Evolutionary conservation across 2,329 filamentous ascomycete genomes (phyloP).

Genomic region (Triangularia verruculosa): DNA sequence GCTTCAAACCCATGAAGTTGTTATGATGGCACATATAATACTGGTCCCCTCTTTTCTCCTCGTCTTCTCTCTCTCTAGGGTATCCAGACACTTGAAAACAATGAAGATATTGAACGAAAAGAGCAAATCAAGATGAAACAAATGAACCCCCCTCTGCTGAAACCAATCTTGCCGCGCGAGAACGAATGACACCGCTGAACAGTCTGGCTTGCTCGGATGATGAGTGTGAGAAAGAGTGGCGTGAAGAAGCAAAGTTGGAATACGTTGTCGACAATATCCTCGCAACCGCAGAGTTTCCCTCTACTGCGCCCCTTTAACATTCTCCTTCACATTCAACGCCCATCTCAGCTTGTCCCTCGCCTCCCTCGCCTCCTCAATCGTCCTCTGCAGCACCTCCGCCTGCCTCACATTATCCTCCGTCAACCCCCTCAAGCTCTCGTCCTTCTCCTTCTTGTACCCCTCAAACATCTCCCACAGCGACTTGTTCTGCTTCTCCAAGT

Average conservation of each 20-base stretch:
- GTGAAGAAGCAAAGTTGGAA: background rate
- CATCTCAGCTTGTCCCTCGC: conserved; percentile 68
- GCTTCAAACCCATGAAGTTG: background rate
- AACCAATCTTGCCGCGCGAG: background rate
- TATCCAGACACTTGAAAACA: background rate
- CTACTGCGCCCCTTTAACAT: conserved; percentile 54
- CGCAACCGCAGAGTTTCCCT: background rate
- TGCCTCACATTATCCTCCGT: conserved; percentile 55
- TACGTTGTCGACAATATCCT: background rate
- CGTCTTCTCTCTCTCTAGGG: background rate
- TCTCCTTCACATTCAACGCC: conserved; percentile 67
- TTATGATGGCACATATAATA: background rate
- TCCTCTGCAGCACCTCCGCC: conserved; percentile 53
- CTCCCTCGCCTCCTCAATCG: conserved; percentile 56
- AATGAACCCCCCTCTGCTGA: background rate
- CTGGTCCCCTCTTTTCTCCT: background rate
- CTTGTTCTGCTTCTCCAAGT: conserved; percentile 59
- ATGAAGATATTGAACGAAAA: background rate
- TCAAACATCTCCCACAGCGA: conserved; percentile 60
- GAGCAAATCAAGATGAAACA: background rate
- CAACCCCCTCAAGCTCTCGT: conserved; percentile 58
- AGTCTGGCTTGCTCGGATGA: background rate
- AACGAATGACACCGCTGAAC: background rate
- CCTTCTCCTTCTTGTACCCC: conserved; percentile 62
- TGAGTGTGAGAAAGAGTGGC: too few species aligned